Evolutionary conservation across 495 filamentous ascomycete species (phyloP).

Genomic region (Daldinia bambusicola): DNA sequence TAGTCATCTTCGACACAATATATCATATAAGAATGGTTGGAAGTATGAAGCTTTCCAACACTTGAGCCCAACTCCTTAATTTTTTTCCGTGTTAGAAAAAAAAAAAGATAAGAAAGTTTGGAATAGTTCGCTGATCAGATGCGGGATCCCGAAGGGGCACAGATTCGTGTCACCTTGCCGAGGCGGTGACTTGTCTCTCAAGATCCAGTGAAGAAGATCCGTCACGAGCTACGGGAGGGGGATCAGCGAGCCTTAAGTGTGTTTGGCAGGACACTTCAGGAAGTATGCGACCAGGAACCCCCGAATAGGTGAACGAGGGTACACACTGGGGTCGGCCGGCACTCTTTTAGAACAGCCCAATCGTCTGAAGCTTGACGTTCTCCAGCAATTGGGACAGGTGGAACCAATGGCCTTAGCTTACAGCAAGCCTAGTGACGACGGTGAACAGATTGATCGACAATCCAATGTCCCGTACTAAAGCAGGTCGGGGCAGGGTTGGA

Average conservation of each 20-base stretch:
- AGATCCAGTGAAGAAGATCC: constrained; percentile 56
- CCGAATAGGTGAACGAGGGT: constrained; percentile 46
- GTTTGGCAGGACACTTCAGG: constrained; percentile 51
- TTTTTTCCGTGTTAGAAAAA: constrained; percentile 36
- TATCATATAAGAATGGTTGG: constrained; percentile 41
- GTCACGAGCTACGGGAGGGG: constrained; percentile 63
- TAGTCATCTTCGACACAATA: constrained; percentile 69
- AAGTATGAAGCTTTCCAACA: constrained; percentile 49
- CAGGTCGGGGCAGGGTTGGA: constrained; percentile 45
- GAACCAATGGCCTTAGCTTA: constrained; percentile 51
- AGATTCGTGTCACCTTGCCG: constrained; percentile 52
- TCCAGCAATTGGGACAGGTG: constrained; percentile 58
- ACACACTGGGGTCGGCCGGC: constrained; percentile 52
- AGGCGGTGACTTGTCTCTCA: constrained; percentile 49
- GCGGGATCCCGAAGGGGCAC: constrained; percentile 58
- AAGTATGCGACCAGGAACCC: constrained; percentile 54
- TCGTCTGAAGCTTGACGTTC: constrained; percentile 57
- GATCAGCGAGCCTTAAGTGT: constrained; percentile 85
- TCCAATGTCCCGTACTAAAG: constrained; percentile 53
- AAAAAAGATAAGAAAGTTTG: constrained; percentile 46
- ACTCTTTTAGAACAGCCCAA: constrained; percentile 50
- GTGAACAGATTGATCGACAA: constrained; percentile 59
- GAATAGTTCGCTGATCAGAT: constrained; percentile 61
- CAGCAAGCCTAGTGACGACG: constrained; percentile 56
- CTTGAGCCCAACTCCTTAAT: constrained; percentile 19